Percentiles rank a stretch among this genome's conserved stretches.
Conservation (phyloP, 2,329 filamentous ascomycete genomes). For the Fusarium sp. region DNA sequence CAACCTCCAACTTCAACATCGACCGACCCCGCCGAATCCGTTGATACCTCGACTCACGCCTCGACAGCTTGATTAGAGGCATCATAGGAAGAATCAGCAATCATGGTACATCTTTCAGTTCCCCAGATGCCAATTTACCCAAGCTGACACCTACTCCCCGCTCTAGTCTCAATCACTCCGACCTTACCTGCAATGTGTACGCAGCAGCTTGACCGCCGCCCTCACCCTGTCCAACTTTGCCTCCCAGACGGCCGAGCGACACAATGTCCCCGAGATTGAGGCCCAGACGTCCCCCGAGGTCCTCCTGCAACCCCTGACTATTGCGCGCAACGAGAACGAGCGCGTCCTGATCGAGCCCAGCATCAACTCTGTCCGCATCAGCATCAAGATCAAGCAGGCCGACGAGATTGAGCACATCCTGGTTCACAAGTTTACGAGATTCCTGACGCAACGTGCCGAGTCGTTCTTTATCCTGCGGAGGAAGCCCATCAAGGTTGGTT, state of each 20-base stretch:
- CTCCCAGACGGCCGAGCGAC: constrained; percentile 93
- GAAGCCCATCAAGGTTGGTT: constrained; percentile 89
- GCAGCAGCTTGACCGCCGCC: constrained; percentile 92
- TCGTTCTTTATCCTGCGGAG: constrained; percentile 96
- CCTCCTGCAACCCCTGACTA: constrained; percentile 87
- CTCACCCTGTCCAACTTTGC: constrained; percentile 94
- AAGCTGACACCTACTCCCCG: constrained; percentile 36
- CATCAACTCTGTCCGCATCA: constrained; percentile 96
- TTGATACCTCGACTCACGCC: constrained; percentile 27
- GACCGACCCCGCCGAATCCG: constrained; percentile 42
- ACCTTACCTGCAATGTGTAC: constrained; percentile 95
- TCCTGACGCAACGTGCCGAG: constrained; percentile 84
- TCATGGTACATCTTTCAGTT: constrained; percentile 33
- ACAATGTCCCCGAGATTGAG: constrained; percentile 98
- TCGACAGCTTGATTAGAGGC: constrained; percentile 11
- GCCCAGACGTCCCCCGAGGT: constrained; percentile 93
- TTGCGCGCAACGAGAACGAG: constrained; percentile 97
- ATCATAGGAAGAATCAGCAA: constrained; percentile 16
- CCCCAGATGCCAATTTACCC: background rate
- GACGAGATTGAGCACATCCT: constrained; percentile 99
- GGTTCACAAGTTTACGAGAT: constrained; percentile 98
- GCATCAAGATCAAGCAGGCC: constrained; percentile 99
- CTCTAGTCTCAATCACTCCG: constrained; percentile 92
- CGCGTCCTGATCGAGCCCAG: constrained; percentile 95
- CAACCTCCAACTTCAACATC: constrained; percentile 45